phyloP scores from a whole-genome alignment of 208 protist species.

The Naegleria fowleri region DNA sequence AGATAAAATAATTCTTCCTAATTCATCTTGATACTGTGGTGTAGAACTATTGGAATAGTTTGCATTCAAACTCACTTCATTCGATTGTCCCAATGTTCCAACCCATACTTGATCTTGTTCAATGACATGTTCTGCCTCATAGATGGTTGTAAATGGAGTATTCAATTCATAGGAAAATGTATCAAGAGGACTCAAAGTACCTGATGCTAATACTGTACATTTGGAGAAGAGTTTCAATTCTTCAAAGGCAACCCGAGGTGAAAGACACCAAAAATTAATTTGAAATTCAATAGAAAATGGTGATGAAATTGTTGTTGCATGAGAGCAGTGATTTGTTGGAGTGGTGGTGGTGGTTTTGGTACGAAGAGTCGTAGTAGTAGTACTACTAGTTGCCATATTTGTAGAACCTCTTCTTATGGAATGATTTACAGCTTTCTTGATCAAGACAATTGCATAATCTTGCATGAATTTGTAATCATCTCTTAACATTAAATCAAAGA shows the following conservation, averaged over 20 bases:
- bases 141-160: slow-evolving; percentile 23
- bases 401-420: no score
- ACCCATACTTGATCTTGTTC: slow-evolving; percentile 39
- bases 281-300: slow-evolving; percentile 17
- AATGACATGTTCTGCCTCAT: slow-evolving; percentile 35
- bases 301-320: neutral
- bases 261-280: slow-evolving; percentile 47
- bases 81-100: neutral
- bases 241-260: slow-evolving; percentile 48
- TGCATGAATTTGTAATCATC: neutral
- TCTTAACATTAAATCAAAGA: neutral
- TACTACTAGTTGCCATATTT: no score
- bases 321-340: neutral
- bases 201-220: slow-evolving; percentile 16
- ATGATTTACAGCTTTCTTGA: neutral
- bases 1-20: slow-evolving; percentile 41
- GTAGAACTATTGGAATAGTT: slow-evolving; percentile 26
- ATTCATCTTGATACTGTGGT: slow-evolving; percentile 33
- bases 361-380: no score
- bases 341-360: slow-evolving; percentile 26
- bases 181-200: slow-evolving; percentile 35
- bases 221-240: neutral
- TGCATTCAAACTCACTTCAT: slow-evolving; percentile 32
- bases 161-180: slow-evolving; percentile 37
- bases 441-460: neutral